These are phyloP conservation scores for cucumber (Cucumis sativus) DNA, from an alignment of 306 rosid genomes.

Conservation along the genomic window Cucumber_9930_V3 NC_026658.2:15654001-15654500, in stretches of 20 bases:
- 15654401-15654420: background rate
- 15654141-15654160: conserved; percentile 29
- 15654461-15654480: too few relatives aligned
- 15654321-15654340: background rate
- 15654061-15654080: conserved; percentile 73
- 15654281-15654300: background rate
- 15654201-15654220: background rate
- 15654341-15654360: background rate
- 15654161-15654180: conserved; percentile 28
- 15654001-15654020: too few relatives aligned
- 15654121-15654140: conserved; percentile 49
- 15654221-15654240: background rate
- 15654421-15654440: background rate
- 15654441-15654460: too few relatives aligned
- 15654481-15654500: too few relatives aligned
- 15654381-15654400: background rate
- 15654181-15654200: background rate
- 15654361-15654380: background rate
- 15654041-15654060: conserved; percentile 40
- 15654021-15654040: background rate
- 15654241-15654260: background rate
- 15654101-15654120: conserved; percentile 65
- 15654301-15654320: background rate
- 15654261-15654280: background rate
- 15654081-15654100: conserved; percentile 76